phyloP scores from a whole-genome alignment of 2,329 filamentous ascomycete genomes.

The Apiospora kogelbergensis region DNA sequence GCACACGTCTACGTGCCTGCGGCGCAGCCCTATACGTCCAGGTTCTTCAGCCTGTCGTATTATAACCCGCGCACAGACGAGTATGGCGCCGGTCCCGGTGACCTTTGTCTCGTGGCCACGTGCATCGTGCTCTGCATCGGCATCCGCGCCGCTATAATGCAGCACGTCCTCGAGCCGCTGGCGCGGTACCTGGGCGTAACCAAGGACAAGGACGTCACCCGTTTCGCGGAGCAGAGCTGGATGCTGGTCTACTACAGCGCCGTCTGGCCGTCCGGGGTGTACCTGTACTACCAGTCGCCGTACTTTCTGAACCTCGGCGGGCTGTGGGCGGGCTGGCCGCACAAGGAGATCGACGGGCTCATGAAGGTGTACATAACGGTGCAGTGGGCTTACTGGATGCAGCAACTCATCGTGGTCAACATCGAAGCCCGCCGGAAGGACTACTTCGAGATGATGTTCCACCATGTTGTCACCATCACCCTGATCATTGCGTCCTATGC shows the following conservation, averaged over 20 bases:
- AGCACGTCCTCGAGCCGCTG: slow-evolving; percentile 80
- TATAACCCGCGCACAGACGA: slow-evolving; percentile 65
- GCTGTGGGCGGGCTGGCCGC: slow-evolving; percentile 82
- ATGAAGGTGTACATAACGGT: slow-evolving; percentile 87
- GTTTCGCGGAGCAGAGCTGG: slow-evolving; percentile 94
- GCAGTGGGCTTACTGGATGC: slow-evolving; percentile 90
- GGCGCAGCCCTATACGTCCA: slow-evolving; percentile 70
- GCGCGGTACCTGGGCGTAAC: slow-evolving; percentile 69
- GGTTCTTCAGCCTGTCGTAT: slow-evolving; percentile 85
- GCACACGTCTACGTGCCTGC: slow-evolving; percentile 77
- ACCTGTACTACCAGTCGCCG: slow-evolving; percentile 72
- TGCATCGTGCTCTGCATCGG: slow-evolving; percentile 83
- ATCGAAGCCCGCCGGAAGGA: slow-evolving; percentile 92
- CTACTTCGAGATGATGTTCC: slow-evolving; percentile 90
- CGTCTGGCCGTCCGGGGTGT: slow-evolving; percentile 84
- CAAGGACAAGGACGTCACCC: slow-evolving; percentile 70
- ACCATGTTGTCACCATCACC: slow-evolving; percentile 82
- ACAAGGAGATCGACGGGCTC: slow-evolving; percentile 66
- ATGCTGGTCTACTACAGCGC: slow-evolving; percentile 76
- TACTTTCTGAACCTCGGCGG: slow-evolving; percentile 75
- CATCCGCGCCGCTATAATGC: slow-evolving; percentile 78
- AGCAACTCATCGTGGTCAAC: slow-evolving; percentile 89
- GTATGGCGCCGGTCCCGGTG: slow-evolving; percentile 76
- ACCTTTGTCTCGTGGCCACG: slow-evolving; percentile 71
- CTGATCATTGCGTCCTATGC: slow-evolving; percentile 80